phyloP scores from a whole-genome alignment of 768 basidiomycete species.

The Tulasnella sp. region DNA sequence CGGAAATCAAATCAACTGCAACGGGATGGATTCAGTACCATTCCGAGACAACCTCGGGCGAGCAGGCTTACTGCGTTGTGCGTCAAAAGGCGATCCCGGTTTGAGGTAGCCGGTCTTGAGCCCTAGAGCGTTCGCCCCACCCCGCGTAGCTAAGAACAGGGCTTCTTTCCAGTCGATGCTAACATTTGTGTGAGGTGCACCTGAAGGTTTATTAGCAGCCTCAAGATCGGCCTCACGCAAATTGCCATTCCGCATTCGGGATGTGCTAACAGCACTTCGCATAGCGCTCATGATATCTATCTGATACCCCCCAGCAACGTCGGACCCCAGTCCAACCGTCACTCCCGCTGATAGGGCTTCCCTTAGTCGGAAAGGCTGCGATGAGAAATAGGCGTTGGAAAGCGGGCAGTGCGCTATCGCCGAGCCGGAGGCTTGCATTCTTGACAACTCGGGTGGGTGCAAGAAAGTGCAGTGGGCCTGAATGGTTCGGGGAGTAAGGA shows the following conservation, averaged over 20 bases:
- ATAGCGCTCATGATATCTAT: conserved; percentile 77
- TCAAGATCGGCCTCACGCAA: conserved; percentile 42
- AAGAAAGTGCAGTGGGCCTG: conserved; percentile 93
- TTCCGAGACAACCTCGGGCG: neutral
- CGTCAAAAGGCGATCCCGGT: conserved; percentile 71
- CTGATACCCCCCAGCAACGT: conserved; percentile 85
- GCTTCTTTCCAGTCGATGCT: conserved; percentile 81
- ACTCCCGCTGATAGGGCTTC: conserved; percentile 49
- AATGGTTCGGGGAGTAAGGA: conserved; percentile 67
- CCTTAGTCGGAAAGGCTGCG: conserved; percentile 38
- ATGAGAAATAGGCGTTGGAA: conserved; percentile 86
- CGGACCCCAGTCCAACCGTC: conserved; percentile 79
- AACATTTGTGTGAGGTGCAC: conserved; percentile 42
- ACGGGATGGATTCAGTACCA: conserved; percentile 13
- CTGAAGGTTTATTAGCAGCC: conserved; percentile 18
- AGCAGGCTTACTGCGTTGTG: conserved; percentile 63
- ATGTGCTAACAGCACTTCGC: conserved; percentile 74
- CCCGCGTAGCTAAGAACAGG: conserved; percentile 78
- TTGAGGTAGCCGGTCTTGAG: conserved; percentile 58
- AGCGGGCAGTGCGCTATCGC: conserved; percentile 86
- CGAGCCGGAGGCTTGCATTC: conserved; percentile 55
- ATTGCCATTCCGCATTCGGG: conserved; percentile 67
- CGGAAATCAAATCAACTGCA: conserved; percentile 56
- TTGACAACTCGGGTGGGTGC: conserved; percentile 53
- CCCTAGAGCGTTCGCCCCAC: conserved; percentile 72